phyloP scores from a whole-genome alignment of 306 rosid species.

The Lathyrus aphaca region DNA sequence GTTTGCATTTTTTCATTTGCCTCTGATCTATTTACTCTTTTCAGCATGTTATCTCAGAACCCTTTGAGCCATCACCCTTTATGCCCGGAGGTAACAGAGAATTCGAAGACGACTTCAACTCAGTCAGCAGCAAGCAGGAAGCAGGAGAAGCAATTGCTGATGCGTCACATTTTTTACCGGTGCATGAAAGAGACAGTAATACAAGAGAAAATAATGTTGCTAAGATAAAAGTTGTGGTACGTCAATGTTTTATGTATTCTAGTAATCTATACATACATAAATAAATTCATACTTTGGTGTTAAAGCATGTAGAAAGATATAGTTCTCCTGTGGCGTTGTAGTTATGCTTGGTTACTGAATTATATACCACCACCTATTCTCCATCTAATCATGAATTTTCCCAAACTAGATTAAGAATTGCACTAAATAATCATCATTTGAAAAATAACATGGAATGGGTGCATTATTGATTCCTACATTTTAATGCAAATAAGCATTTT shows the following conservation, averaged over 20 bases:
- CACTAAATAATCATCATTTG: slow-evolving; percentile 10
- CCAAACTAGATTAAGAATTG: slow-evolving; percentile 7
- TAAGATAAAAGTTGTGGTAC: slow-evolving; percentile 98
- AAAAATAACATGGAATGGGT: slow-evolving; percentile 25
- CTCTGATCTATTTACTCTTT: slow-evolving; percentile 40
- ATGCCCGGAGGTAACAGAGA: slow-evolving; percentile 69
- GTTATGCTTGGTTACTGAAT: background rate
- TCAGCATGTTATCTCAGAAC: slow-evolving; percentile 89
- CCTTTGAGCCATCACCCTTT: slow-evolving; percentile 91
- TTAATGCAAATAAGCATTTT: slow-evolving; percentile 5
- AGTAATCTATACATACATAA: slow-evolving; percentile 18
- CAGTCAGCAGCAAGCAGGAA: slow-evolving; percentile 58
- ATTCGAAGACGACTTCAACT: slow-evolving; percentile 67
- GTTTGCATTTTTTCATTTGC: slow-evolving; percentile 33
- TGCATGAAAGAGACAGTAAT: slow-evolving; percentile 64
- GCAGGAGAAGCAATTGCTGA: slow-evolving; percentile 61
- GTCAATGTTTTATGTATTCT: slow-evolving; percentile 34
- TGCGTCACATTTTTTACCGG: slow-evolving; percentile 52
- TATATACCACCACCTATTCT: slow-evolving; percentile 3
- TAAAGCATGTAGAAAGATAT: slow-evolving; percentile 16
- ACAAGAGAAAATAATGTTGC: slow-evolving; percentile 85
- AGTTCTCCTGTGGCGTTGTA: slow-evolving; percentile 19
- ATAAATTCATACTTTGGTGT: slow-evolving; percentile 16
- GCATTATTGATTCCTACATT: slow-evolving; percentile 7
- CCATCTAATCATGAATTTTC: background rate